Evolutionary conservation across 1,284 basidiomycete species (phyloP), one percentile per base, ranked within the genome.

Genomic region (Termitomyces sp.): DNA sequence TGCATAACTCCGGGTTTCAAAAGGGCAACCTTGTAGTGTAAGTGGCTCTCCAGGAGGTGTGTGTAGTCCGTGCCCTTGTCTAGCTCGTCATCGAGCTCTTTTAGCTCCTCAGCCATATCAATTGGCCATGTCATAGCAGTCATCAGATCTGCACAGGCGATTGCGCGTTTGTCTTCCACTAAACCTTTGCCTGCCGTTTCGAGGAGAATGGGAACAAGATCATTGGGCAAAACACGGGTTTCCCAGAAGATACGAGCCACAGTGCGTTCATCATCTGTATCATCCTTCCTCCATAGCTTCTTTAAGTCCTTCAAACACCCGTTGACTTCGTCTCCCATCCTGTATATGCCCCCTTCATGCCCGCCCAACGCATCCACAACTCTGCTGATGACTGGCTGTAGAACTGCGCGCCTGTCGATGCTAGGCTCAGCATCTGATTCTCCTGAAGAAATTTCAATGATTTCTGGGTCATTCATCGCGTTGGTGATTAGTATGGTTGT

Each of bases 61-160:
- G 92, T 92, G 68, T 94, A 97, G 70, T 98, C 94, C 15, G 90
- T 83, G 17, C 85, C 81, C 56, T 80, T 81, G 65, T 89, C 87
- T 28, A 82, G 59, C 46, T 84, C 87, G 50, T 92, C 88, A 65
- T 92, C 88, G 48, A 94, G 79, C 66, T 97, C 94, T 66, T 90
- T 90, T 58, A 98, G 75, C 71, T 98, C 95, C 64, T 91, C 87
- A 1, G 90, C 89, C 57, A 97, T 76, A 70, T 98, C 92, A 56
- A 98, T 95, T 1, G 95, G 95, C 94, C 94, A 98, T 3, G 94
- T 98, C 86, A 98, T 90, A 0, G 94, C 93, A 0, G 92, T 91
- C 65, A 96, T 86, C 26, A 98, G 76, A 67, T 98, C 95, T 6
- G 85, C 88, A 61, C 89, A 91, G 2, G 90, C 84, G 21, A 97